A percentile compares a stretch with the other conserved stretches of the same genome.
phyloP scores from a whole-genome alignment of 176 grass and related monocot genomes.

The Dendrocalamus sinicus region DNA sequence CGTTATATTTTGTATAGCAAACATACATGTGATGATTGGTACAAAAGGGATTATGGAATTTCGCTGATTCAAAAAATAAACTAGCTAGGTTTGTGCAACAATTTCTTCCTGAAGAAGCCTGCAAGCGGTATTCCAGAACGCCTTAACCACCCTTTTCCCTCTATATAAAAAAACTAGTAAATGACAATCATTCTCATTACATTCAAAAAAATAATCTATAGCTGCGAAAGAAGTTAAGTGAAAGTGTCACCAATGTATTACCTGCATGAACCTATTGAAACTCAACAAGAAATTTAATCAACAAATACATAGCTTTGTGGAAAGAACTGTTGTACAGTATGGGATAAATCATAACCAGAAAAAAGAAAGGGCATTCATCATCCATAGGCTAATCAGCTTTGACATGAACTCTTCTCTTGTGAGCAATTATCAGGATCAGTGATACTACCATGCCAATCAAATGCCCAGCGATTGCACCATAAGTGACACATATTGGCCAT shows the following conservation, averaged over 20 bases:
- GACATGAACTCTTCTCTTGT: conserved; percentile 46
- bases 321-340: not conserved
- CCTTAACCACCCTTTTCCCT: not conserved
- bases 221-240: not conserved
- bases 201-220: conserved; percentile 14
- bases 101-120: conserved; percentile 4
- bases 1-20: conserved; percentile 38
- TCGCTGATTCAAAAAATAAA: conserved; percentile 12
- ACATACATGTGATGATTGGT: conserved; percentile 6
- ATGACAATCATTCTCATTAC: not conserved
- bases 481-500: conserved; percentile 88
- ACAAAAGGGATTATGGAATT: conserved; percentile 24
- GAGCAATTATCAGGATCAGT: conserved; percentile 42
- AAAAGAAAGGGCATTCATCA: conserved; percentile 5
- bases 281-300: conserved; percentile 16
- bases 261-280: conserved; percentile 11
- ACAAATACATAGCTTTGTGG: not conserved
- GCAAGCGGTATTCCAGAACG: not conserved
- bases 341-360: not conserved
- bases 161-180: conserved; percentile 4
- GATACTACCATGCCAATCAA: conserved; percentile 64
- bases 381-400: conserved; percentile 71
- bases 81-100: not conserved
- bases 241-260: not conserved
- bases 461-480: conserved; percentile 74